A percentile compares a stretch with the other conserved stretches of the same genome.
phyloP scores from a whole-genome alignment of 2,329 filamentous ascomycete genomes.

The Ceratocystis eucalypticola region DNA sequence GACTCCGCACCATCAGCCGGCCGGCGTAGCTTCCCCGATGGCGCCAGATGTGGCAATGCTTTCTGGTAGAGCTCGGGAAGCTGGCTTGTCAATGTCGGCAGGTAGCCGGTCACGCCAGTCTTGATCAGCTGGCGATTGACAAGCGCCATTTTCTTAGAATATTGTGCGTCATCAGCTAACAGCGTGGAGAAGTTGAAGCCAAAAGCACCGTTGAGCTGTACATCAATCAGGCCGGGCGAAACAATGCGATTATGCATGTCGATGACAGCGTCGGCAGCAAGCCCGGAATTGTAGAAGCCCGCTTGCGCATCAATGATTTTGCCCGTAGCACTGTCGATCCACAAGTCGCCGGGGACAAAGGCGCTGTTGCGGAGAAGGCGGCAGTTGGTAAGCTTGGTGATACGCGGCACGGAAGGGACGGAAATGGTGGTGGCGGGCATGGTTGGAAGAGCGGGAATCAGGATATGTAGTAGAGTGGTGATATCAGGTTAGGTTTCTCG shows the following conservation, averaged over 20 bases:
- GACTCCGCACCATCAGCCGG: conserved; percentile 66
- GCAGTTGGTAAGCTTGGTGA: conserved; percentile 86
- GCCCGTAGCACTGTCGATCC: conserved; percentile 69
- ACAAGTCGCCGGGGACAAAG: conserved; percentile 68
- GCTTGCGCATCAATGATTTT: conserved; percentile 63
- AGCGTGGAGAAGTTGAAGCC: conserved; percentile 84
- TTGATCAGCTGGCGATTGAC: conserved; percentile 59
- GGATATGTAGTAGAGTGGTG: background rate
- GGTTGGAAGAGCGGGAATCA: background rate
- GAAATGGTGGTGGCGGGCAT: conserved; percentile 6
- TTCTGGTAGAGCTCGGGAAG: conserved; percentile 67
- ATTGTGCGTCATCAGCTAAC: conserved; percentile 49
- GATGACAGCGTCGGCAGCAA: conserved; percentile 58
- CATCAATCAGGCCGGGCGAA: conserved; percentile 76
- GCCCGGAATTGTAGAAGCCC: conserved; percentile 53
- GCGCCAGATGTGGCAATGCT: conserved; percentile 63
- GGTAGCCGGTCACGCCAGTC: conserved; percentile 77
- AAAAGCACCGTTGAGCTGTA: conserved; percentile 82
- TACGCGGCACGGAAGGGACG: conserved; percentile 28
- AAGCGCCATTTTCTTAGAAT: conserved; percentile 56
- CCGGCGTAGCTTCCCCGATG: conserved; percentile 47
- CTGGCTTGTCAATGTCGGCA: conserved; percentile 76
- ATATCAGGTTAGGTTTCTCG: too few relatives aligned
- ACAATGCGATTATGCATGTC: conserved; percentile 74
- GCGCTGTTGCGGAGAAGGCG: conserved; percentile 54